A percentile compares a stretch with the other conserved stretches of the same genome.
These are phyloP conservation scores for Dactylellina parvicollis DNA, from an alignment of 2,329 filamentous ascomycete species.

Conservation along the genomic window DNA sequence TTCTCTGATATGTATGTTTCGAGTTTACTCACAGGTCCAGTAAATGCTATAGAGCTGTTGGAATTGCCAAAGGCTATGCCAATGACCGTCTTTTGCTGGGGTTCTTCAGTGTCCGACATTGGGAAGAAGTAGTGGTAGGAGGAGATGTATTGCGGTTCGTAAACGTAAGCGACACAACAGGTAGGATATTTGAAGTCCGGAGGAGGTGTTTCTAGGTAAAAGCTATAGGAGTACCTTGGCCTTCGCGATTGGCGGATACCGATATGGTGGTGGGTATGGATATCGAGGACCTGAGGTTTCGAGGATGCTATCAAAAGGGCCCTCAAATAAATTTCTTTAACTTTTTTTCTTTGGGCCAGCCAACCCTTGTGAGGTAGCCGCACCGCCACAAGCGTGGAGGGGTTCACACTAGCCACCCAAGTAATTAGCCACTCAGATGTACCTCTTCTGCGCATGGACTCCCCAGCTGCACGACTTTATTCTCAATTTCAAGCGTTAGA, in stretches of 20 bases:
- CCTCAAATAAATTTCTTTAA: conserved; percentile 47
- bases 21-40: conserved; percentile 67
- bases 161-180: not conserved
- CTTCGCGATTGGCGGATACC: not conserved
- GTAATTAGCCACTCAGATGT: too few relatives aligned
- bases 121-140: conserved; percentile 10
- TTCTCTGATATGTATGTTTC: not conserved
- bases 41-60: conserved; percentile 96
- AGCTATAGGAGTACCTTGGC: not conserved
- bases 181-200: not conserved
- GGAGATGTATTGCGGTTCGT: not conserved
- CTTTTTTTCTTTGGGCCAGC: conserved; percentile 38
- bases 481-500: too few relatives aligned
- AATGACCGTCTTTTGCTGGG: conserved; percentile 73
- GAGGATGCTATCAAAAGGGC: conserved; percentile 15
- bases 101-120: conserved; percentile 52
- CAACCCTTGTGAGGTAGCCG: conserved; percentile 5
- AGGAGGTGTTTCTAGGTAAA: conserved; percentile 4
- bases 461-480: too few relatives aligned
- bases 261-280: not conserved
- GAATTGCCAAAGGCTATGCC: conserved; percentile 98
- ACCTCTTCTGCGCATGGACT: too few relatives aligned
- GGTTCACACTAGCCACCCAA: conserved; percentile 30
- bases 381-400: conserved; percentile 40
- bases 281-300: conserved; percentile 22